These are phyloP conservation scores for Neonectria faginata DNA, from an alignment of 2,329 filamentous ascomycete genomes.

Conservation along the genomic window DNA sequence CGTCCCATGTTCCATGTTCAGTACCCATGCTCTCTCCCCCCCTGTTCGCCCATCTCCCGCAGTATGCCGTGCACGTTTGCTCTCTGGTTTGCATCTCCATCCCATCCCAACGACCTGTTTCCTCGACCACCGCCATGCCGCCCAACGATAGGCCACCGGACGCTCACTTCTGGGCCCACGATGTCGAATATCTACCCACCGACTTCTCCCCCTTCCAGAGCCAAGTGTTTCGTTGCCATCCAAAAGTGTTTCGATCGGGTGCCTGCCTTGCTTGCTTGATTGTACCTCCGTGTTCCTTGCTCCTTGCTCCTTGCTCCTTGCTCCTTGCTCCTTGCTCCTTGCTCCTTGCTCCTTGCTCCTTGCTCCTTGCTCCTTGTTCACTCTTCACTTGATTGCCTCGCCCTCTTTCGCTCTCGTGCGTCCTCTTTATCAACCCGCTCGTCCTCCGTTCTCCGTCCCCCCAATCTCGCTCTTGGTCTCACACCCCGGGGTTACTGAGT, in stretches of 20 bases:
- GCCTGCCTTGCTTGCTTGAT: slow-evolving; percentile 35
- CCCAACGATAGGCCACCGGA: slow-evolving; percentile 40
- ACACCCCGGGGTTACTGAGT: slow-evolving; percentile 21
- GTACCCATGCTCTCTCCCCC: slow-evolving; percentile 14
- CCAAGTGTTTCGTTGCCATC: slow-evolving; percentile 39
- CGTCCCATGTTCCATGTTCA: slow-evolving; percentile 4
- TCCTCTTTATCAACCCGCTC: slow-evolving; percentile 39
- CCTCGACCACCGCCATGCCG: slow-evolving; percentile 32
- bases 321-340: slow-evolving; percentile 18
- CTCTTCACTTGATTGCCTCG: slow-evolving; percentile 31
- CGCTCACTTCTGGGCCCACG: slow-evolving; percentile 21
- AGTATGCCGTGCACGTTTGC: slow-evolving; percentile 15
- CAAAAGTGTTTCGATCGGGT: slow-evolving; percentile 39
- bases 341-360: slow-evolving; percentile 20
- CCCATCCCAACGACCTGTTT: slow-evolving; percentile 39
- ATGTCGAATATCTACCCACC: slow-evolving; percentile 41
- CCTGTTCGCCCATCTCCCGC: slow-evolving; percentile 22
- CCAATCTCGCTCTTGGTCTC: slow-evolving; percentile 18
- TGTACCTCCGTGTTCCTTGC: slow-evolving; percentile 27
- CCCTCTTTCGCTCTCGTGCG: slow-evolving; percentile 30
- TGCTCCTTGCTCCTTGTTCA: slow-evolving; percentile 32
- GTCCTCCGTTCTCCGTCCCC: slow-evolving; percentile 31
- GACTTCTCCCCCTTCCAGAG: slow-evolving; percentile 19
- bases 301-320: slow-evolving; percentile 31
- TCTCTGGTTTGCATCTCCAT: slow-evolving; percentile 1